Evolutionary conservation across 1,284 basidiomycete species (phyloP), one percentile per base, ranked within the genome.

Genomic region (Porogramme epimiltina): DNA sequence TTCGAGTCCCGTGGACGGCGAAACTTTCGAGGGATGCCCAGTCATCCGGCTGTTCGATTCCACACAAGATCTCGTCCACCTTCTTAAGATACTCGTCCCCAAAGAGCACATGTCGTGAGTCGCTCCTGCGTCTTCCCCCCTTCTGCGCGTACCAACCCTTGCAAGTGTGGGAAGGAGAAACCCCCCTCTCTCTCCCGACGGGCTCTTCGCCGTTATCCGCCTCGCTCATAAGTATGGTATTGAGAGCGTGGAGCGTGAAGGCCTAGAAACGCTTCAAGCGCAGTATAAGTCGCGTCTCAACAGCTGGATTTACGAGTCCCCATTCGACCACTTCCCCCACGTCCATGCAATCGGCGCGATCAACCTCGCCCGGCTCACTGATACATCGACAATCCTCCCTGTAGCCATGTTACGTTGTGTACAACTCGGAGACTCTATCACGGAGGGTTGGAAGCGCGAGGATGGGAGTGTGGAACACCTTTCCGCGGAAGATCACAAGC

Each of bases 31-130:
- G 1, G 53, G 44, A 1, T 52, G 47, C 24, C 50, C 50, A 10
- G 37, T 58, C 3, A 37, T 58, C 8, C 47, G 26, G 9, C 22
- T 58, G 16, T 28, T 31, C n/a, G 56, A 58, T 23, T 42, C 37
- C 2, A 19, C 26, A 1, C 19, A 42, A 39, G 52, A 46, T 20
- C 26, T 54, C 16, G 38, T 39, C 3, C 36, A 49, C 28, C 24
- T 54, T 13, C 22, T 50, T 2, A 43, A 40, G 4, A 45, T 36
- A 11, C 16, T 50, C 2, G 9, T 42, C 8, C 48, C 48, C 3
- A 43, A 31, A 33, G 18, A 9, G 38, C 22, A 3, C 11, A 36
- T n/a, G 24, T 36, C 26, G 39, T 22, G 23, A n/a, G 31, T 39
- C 4, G 9, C 19, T 24, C 31, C 10, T 25, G 20, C 20, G 16